Conservation (phyloP, 2,329 filamentous ascomycete genomes). For the Colletotrichum destructivum region DNA sequence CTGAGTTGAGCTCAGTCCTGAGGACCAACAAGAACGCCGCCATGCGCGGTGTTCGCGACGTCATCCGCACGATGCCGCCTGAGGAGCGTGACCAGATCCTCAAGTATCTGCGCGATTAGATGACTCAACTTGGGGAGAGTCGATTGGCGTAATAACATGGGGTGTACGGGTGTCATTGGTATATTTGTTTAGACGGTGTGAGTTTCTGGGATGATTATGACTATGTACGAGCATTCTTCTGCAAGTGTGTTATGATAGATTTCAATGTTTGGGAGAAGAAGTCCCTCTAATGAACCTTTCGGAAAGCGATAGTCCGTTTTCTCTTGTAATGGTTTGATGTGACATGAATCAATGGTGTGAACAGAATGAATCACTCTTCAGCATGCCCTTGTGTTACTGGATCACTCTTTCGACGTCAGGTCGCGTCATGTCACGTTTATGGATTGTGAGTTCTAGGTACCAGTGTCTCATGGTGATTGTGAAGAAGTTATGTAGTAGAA, state of each 20-base stretch:
- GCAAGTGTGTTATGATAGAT: slow-evolving; percentile 35
- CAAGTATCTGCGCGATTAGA: slow-evolving; percentile 66
- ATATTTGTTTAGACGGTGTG: slow-evolving; percentile 7
- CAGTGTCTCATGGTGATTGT: no score
- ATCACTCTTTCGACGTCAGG: no score
- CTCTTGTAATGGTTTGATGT: background rate
- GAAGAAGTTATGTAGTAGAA: no score
- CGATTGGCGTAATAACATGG: slow-evolving; percentile 14
- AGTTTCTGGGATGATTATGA: slow-evolving; percentile 38
- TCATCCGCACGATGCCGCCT: slow-evolving; percentile 88
- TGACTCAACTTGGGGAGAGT: background rate
- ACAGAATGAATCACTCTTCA: no score
- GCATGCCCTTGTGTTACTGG: no score
- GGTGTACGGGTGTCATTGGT: slow-evolving; percentile 24
- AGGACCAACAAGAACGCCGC: slow-evolving; percentile 73
- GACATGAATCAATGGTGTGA: background rate
- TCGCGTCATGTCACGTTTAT: no score
- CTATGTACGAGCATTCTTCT: slow-evolving; percentile 39
- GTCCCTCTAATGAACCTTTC: slow-evolving; percentile 19
- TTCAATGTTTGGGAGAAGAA: slow-evolving; percentile 26
- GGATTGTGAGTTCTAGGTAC: no score
- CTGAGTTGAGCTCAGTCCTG: slow-evolving; percentile 62
- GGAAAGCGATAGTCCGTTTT: background rate
- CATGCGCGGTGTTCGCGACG: slow-evolving; percentile 88
- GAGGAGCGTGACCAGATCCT: slow-evolving; percentile 90